Conservation (phyloP, 2,329 filamentous ascomycete genomes). For the Cytospora schulzeri region DNA sequence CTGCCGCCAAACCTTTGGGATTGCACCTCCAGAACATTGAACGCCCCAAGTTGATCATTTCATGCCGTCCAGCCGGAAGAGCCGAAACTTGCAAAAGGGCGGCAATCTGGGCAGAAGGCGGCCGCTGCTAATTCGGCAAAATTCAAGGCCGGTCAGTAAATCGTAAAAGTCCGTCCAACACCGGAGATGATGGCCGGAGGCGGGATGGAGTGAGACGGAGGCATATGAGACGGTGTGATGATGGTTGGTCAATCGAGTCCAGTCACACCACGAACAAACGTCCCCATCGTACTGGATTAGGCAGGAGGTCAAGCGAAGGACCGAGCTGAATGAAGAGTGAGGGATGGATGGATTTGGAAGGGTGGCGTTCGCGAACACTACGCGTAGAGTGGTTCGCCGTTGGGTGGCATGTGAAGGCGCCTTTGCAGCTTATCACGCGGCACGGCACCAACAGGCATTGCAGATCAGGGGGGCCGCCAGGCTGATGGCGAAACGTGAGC, state of each 20-base stretch:
- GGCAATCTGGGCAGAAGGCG: not conserved
- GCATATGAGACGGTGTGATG: not conserved
- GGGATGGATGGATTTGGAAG: not conserved
- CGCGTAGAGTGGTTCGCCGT: constrained; percentile 13
- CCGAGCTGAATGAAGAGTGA: not conserved
- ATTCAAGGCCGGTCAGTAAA: not conserved
- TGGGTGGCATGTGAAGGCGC: constrained; percentile 2
- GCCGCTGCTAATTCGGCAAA: not conserved
- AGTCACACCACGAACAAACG: not conserved
- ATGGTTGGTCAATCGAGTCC: constrained; percentile 11
- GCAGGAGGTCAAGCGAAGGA: constrained; percentile 4
- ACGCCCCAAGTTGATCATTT: not conserved
- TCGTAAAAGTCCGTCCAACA: not conserved
- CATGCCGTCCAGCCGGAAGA: not conserved
- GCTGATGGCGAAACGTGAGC: not conserved
- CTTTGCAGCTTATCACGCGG: no score
- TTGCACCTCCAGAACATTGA: not conserved
- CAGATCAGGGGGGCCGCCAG: not conserved
- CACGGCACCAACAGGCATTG: not conserved
- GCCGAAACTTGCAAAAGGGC: not conserved
- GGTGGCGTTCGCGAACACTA: not conserved
- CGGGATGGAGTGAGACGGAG: constrained; percentile 8
- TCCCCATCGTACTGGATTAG: not conserved
- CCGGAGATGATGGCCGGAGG: constrained; percentile 3
- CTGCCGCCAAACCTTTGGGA: no score